Evolutionary conservation across 2,329 filamentous ascomycete species (phyloP), one percentile per base, ranked within the genome.

Genomic region (Colletotrichum somersetense): DNA sequence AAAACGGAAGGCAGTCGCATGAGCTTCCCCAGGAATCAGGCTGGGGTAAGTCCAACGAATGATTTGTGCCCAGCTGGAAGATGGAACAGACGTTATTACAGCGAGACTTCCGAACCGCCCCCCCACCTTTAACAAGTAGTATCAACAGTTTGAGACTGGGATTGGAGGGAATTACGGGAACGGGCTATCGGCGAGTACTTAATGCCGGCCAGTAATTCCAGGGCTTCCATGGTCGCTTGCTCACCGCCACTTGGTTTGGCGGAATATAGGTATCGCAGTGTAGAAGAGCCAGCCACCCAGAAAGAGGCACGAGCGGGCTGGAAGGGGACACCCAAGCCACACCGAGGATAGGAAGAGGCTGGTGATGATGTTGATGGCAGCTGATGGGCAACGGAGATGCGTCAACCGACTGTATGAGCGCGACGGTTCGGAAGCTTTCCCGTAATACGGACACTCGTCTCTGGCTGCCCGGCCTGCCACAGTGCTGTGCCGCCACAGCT

Each of bases 161-260:
- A 67, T 62, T 67, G 57, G 56, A 71, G 46, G n/a, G 64, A 52
- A 50, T 57, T 26, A 50, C 35, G 57, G 52, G 52, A 35, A 62
- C 52, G 57, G 42, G 42, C 46, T 35, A 33, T 52, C 26, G 67
- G 40, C 50, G 57, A 50, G 35, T 42, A 40, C n/a, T 61, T n/a
- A 48, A 46, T 48, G 62, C 55, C 66, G n/a, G 53, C 35, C 55
- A 50, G 61, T 48, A 48, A 33, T 71, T 64, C 53, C 53, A 68
- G 69, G 69, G 57, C 64, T 62, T 69, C 46, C 33, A 46, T 23
- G 26, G 44, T 64, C 50, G 57, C 35, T 56, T 57, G 70, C 70
- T 72, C 70, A 72, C 70, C 70, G 70, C 70, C 70, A 69, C 66
- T 72, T 72, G 66, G 59, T 59, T 65, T 72, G 70, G 70, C 70